Percentiles rank a stretch among this genome's conserved stretches.
These are phyloP conservation scores for Rhizophagus prolifer DNA, from an alignment of 192 early-diverging fungal species.

Conservation along the genomic window DNA sequence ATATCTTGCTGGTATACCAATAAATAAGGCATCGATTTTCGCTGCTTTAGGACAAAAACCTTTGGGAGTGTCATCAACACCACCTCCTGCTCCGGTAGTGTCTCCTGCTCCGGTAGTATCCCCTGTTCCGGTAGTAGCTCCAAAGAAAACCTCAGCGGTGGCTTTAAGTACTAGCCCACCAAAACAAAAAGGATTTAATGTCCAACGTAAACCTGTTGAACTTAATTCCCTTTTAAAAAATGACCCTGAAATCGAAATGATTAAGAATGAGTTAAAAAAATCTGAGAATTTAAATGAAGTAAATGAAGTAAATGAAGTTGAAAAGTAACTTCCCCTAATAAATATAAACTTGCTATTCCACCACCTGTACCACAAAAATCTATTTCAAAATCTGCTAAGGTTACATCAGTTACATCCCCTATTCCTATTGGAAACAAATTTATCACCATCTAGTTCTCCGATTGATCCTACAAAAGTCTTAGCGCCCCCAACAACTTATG, in stretches of 20 bases:
- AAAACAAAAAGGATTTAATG: conserved; percentile 19
- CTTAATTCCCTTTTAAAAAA: not conserved
- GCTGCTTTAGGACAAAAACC: not conserved
- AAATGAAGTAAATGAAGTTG: no score
- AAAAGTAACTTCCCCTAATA: not conserved
- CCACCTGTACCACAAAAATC: not conserved
- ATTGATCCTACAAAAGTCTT: not conserved
- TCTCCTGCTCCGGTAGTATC: not conserved
- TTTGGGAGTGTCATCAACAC: not conserved
- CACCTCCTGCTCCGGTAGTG: not conserved
- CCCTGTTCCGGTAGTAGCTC: not conserved
- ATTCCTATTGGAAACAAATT: not conserved
- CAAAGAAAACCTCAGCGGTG: not conserved
- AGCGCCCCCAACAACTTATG: conserved; percentile 16
- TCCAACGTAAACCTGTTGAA: conserved; percentile 12
- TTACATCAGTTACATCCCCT: no score
- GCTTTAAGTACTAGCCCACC: not conserved
- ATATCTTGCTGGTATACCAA: not conserved
- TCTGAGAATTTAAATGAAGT: not conserved
- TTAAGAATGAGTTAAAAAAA: not conserved
- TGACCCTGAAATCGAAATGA: not conserved
- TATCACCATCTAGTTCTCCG: not conserved
- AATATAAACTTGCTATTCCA: not conserved
- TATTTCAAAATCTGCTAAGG: not conserved
- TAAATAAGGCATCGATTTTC: not conserved